A percentile compares a stretch with the other conserved stretches of the same genome.
Conservation (phyloP, 2,329 filamentous ascomycete species). For the Knoxdaviesia capensis region DNA sequence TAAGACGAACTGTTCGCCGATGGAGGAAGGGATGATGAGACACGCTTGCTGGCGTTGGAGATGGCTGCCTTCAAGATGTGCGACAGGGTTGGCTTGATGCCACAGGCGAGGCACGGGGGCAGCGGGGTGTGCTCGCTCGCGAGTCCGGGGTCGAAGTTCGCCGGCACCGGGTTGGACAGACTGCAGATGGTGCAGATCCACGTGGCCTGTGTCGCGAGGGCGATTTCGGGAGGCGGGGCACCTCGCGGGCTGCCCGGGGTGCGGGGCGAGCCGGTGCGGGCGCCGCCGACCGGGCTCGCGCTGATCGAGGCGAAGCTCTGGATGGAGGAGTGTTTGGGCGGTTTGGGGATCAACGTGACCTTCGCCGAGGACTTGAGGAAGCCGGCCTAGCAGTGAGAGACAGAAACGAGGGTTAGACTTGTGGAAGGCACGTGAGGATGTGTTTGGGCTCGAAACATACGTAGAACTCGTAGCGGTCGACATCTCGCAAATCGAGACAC, state of each 20-base stretch:
- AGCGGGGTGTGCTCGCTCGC: conserved; percentile 63
- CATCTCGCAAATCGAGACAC: conserved; percentile 71
- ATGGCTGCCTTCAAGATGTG: conserved; percentile 78
- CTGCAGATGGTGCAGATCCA: conserved; percentile 96
- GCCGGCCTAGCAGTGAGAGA: conserved; percentile 38
- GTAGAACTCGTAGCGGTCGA: conserved; percentile 82
- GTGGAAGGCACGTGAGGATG: not conserved
- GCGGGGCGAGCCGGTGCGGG: not conserved
- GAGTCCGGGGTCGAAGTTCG: conserved; percentile 75
- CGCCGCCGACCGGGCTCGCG: not conserved
- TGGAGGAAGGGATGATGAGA: too few species aligned
- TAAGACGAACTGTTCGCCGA: not conserved
- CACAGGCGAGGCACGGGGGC: conserved; percentile 78
- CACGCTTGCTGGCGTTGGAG: conserved; percentile 43
- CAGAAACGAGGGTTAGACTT: conserved; percentile 1
- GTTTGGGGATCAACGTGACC: conserved; percentile 72
- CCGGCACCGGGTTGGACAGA: conserved; percentile 80
- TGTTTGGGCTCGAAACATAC: conserved; percentile 18
- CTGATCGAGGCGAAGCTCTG: not conserved
- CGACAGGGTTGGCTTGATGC: conserved; percentile 73
- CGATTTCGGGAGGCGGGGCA: conserved; percentile 14
- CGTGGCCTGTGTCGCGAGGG: conserved; percentile 42
- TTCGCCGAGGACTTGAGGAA: conserved; percentile 93
- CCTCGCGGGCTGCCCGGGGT: not conserved
- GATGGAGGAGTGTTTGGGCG: conserved; percentile 36